Conservation (phyloP, 1,139 yeast genomes). For the Spathaspora jeffriesii region DNA sequence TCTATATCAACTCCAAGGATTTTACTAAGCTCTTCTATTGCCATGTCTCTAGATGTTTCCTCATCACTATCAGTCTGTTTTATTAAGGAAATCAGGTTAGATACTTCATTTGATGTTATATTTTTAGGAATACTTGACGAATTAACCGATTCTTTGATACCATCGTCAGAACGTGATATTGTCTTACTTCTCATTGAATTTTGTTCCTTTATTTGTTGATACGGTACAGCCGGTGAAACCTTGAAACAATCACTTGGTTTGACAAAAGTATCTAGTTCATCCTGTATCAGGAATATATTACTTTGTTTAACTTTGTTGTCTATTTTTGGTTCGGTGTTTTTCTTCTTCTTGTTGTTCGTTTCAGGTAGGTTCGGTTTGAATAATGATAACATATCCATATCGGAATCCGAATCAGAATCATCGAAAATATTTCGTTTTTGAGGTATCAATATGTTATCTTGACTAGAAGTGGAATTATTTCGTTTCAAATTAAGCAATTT, state of each 20-base stretch:
- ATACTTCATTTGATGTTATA: not conserved
- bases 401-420: constrained; percentile 4
- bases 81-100: not conserved
- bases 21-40: constrained; percentile 7
- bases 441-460: not conserved
- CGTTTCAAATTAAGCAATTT: constrained; percentile 1
- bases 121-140: not conserved
- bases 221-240: not conserved
- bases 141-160: not conserved
- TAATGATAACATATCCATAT: not conserved
- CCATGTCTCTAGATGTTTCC: not conserved
- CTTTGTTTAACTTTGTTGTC: not conserved
- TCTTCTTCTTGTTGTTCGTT: constrained; percentile 2
- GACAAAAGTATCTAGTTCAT: no score
- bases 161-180: not conserved
- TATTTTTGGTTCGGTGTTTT: not conserved
- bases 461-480: not conserved
- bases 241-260: not conserved
- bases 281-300: not conserved
- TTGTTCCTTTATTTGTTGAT: not conserved
- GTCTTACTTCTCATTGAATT: no score
- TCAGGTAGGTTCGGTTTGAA: not conserved
- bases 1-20: constrained; percentile 10
- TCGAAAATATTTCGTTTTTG: constrained; percentile 6
- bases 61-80: not conserved